Evolutionary conservation across 2,329 filamentous ascomycete genomes (phyloP), one percentile per base, ranked within the genome.

Genomic region (Amauroascus niger): DNA sequence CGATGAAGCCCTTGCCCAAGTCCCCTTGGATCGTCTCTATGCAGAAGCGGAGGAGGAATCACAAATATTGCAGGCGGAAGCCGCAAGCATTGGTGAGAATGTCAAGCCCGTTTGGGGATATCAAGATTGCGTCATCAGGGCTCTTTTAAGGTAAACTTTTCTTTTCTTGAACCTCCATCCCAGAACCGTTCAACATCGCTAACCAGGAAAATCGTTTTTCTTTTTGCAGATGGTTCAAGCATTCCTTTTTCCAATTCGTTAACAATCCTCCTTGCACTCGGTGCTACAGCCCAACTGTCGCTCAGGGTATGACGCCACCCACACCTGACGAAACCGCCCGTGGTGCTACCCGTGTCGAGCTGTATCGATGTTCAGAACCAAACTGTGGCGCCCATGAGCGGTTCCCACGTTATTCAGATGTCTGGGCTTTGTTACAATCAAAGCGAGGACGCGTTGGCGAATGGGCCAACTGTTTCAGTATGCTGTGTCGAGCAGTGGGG

Each of bases 391-490:
- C 82, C 26, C 88, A 84, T 65, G 91, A 96, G 69, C 82, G 91
- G 59, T 98, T 96, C 62, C 90, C 93, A 37, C 82, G 93, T 57
- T 97, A 95, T 69, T 91, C 88, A 56, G 91, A 98, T 67, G 91
- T 95, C 24, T 97, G 94, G 83, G 84, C 89, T 49, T 73, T 97
- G 57, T 74, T 98, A 41, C 86, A 96, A 69, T 94, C 88, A 26
- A 79, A 87, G 61, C 80, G 86, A 61, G 93, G 93, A 33, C 84
- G 93, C 61, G 86, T 86, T 57, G 93, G 93, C 57, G 93, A 98
- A 74, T 97, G 93, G 89, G 89, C 88, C 60, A 97, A 96, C 72
- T 96, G 90, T 77, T 98, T 98, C 74, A 91, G 86, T 73, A 97
- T 97, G 93, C 79, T 98, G 50, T 97, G 91, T 75, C 82, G 91